Conservation (phyloP, 2,329 filamentous ascomycete genomes). For the Mycocentrospora acerina region DNA sequence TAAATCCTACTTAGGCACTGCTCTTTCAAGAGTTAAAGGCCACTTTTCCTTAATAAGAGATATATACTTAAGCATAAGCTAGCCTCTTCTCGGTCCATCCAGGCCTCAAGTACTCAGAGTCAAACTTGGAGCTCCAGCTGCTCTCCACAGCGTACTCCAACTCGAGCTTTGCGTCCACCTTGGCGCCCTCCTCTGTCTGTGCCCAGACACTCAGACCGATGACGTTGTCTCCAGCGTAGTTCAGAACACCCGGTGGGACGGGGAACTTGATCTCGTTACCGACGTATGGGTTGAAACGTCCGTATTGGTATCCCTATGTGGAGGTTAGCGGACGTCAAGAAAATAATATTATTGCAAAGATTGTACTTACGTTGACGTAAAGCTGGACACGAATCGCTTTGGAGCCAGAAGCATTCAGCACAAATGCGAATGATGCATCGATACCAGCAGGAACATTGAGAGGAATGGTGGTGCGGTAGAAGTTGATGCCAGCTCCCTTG, state of each 20-base stretch:
- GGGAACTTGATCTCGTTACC: slow-evolving; percentile 63
- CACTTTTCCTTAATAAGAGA: too few species aligned
- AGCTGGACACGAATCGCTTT: slow-evolving; percentile 56
- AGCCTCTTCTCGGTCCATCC: slow-evolving; percentile 48
- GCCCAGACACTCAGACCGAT: slow-evolving; percentile 62
- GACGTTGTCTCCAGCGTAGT: slow-evolving; percentile 61
- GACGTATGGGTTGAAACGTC: slow-evolving; percentile 60
- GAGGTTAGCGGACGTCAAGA: too few species aligned
- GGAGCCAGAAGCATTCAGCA: slow-evolving; percentile 50
- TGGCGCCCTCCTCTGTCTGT: slow-evolving; percentile 55
- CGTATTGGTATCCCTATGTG: slow-evolving; percentile 59
- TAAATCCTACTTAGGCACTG: too few species aligned
- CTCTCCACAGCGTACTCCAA: slow-evolving; percentile 58
- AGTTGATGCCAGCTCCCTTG: slow-evolving; percentile 54
- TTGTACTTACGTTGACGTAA: slow-evolving; percentile 55
- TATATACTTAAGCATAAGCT: slow-evolving; percentile 25
- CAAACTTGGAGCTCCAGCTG: slow-evolving; percentile 55
- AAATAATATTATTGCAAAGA: too few species aligned
- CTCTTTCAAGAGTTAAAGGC: too few species aligned
- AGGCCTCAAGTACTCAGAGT: slow-evolving; percentile 53
- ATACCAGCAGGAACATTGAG: slow-evolving; percentile 54
- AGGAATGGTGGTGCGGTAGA: slow-evolving; percentile 57
- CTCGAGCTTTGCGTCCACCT: slow-evolving; percentile 53
- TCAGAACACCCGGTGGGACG: slow-evolving; percentile 60
- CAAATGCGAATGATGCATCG: slow-evolving; percentile 60